phyloP scores from a whole-genome alignment of 345 rosid genomes.

The Stellera chamaejasme region DNA sequence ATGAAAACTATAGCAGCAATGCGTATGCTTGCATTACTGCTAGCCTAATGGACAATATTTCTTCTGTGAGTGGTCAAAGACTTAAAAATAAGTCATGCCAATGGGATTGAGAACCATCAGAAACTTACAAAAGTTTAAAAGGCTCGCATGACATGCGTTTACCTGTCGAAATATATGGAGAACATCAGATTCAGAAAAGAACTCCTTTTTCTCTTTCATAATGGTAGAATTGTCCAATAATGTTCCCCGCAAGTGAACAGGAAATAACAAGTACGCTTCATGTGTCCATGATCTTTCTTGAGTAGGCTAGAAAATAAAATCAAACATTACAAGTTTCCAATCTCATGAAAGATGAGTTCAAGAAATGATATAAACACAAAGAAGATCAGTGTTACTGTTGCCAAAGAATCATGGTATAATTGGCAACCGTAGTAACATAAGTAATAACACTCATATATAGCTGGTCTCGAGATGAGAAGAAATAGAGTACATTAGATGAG shows the following conservation, averaged over 20 bases:
- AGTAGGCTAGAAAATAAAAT: constrained; percentile 38
- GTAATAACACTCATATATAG: not conserved
- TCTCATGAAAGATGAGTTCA: not conserved
- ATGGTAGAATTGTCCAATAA: constrained; percentile 69
- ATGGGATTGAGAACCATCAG: not conserved
- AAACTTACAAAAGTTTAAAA: constrained; percentile 4
- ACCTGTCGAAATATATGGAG: constrained; percentile 95
- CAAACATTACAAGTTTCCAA: not conserved
- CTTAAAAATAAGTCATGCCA: not conserved
- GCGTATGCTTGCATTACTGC: not conserved
- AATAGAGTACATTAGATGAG: not conserved
- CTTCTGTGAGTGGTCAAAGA: not conserved
- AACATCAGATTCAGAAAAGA: constrained; percentile 72
- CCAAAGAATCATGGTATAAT: too few relatives aligned
- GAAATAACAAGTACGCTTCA: constrained; percentile 94
- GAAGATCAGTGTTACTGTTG: not conserved
- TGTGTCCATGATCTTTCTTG: constrained; percentile 82
- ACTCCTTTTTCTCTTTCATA: constrained; percentile 85
- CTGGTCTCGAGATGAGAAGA: not conserved
- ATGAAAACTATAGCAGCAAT: not conserved
- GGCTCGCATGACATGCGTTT: constrained; percentile 2
- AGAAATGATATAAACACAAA: constrained; percentile 1
- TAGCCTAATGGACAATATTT: not conserved
- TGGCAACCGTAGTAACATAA: too few relatives aligned
- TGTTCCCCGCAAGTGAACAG: constrained; percentile 96